A percentile compares a stretch with the other conserved stretches of the same genome.
phyloP scores from a whole-genome alignment of 768 basidiomycete genomes.

The Favolaschia claudopus region DNA sequence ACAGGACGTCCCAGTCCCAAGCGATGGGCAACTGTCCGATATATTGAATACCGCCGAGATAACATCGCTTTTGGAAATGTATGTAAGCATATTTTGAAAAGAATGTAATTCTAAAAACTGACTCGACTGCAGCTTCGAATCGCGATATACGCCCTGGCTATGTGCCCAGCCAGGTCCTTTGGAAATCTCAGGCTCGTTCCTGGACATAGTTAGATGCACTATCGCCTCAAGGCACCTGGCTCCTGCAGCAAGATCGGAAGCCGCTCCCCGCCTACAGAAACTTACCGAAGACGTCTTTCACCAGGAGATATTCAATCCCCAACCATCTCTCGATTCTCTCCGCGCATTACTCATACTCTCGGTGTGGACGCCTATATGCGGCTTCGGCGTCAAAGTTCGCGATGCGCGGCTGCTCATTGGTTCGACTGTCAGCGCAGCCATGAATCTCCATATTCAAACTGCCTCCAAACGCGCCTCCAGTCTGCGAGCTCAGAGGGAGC shows the following conservation, averaged over 20 bases:
- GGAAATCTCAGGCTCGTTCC: conserved; percentile 38
- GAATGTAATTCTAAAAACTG: neutral
- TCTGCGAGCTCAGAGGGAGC: conserved; percentile 35
- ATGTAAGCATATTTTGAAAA: conserved; percentile 17
- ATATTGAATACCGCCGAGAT: conserved; percentile 45
- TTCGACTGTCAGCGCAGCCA: conserved; percentile 56
- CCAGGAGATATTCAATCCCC: conserved; percentile 49
- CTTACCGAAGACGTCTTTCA: conserved; percentile 49
- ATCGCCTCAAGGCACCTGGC: conserved; percentile 54
- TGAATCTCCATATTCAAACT: conserved; percentile 48
- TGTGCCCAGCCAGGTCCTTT: conserved; percentile 42
- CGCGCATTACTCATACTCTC: conserved; percentile 51
- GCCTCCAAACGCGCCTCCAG: conserved; percentile 41
- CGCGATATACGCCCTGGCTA: conserved; percentile 53
- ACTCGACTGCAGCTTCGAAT: conserved; percentile 44
- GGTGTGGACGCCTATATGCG: conserved; percentile 51
- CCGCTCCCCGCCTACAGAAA: conserved; percentile 49
- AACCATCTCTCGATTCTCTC: conserved; percentile 50
- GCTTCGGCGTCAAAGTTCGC: conserved; percentile 35
- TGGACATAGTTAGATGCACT: conserved; percentile 55
- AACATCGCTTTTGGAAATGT: conserved; percentile 48
- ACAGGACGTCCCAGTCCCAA: conserved; percentile 4
- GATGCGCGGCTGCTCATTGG: conserved; percentile 50
- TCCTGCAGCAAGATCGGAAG: conserved; percentile 39
- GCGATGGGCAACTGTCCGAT: conserved; percentile 27